Conservation (phyloP, 2,329 filamentous ascomycete species). For the Metarhizium humberi region DNA sequence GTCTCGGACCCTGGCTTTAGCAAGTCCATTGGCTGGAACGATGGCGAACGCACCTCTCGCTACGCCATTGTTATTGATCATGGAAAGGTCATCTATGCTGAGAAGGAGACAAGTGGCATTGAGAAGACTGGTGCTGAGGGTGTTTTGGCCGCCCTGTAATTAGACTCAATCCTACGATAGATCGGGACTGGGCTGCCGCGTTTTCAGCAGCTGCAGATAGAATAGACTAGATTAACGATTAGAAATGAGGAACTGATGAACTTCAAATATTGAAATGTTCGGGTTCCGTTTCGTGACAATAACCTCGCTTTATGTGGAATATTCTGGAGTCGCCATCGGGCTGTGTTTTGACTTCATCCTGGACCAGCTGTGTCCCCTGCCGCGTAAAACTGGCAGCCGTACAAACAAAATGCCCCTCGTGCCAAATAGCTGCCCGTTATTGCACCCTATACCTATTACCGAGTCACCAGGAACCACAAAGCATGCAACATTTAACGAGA, state of each 20-base stretch:
- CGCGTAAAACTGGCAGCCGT: too few species aligned
- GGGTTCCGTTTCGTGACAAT: too few species aligned
- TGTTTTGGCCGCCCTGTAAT: slow-evolving; percentile 43
- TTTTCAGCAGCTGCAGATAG: not conserved
- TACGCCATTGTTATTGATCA: slow-evolving; percentile 77
- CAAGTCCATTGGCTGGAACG: slow-evolving; percentile 67
- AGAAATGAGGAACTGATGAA: not conserved
- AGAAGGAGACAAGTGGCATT: slow-evolving; percentile 51
- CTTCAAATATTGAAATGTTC: too few species aligned
- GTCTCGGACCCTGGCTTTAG: slow-evolving; percentile 68
- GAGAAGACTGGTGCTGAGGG: slow-evolving; percentile 43
- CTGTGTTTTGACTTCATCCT: too few species aligned
- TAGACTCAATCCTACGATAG: not conserved
- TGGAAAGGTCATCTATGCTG: slow-evolving; percentile 74
- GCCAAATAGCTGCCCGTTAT: not conserved
- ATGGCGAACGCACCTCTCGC: slow-evolving; percentile 64
- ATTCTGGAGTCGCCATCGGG: too few species aligned
- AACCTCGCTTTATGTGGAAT: too few species aligned
- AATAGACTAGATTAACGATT: not conserved
- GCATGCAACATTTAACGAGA: not conserved
- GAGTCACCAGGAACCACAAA: not conserved
- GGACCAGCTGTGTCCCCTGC: too few species aligned
- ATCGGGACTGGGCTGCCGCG: not conserved
- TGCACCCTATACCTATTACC: not conserved
- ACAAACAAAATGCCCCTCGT: not conserved